These are phyloP conservation scores for Detonula confervacea DNA, from an alignment of 352 stramenopile species.

Conservation along the genomic window DNA sequence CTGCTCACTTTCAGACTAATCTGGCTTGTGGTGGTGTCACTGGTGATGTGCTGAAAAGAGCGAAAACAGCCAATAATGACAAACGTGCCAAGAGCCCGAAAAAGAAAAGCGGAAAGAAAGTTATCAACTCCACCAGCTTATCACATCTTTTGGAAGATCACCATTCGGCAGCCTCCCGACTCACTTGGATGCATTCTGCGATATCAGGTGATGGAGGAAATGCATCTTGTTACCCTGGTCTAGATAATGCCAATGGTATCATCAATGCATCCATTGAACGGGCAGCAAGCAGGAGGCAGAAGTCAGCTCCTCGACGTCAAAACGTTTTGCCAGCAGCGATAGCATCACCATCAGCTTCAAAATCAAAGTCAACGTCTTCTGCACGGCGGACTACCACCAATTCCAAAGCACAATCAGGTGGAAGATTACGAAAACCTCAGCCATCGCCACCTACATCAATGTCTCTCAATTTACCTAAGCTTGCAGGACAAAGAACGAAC, in stretches of 20 bases:
- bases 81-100: background rate
- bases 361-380: too few species aligned
- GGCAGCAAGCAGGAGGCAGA: conserved; percentile 16
- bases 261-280: conserved; percentile 37
- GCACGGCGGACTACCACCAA: background rate
- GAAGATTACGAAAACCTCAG: background rate
- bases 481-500: conserved; percentile 1
- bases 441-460: background rate
- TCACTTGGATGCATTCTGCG: conserved; percentile 21
- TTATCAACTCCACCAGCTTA: conserved; percentile 33
- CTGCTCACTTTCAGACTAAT: conserved; percentile 19
- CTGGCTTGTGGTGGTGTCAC: conserved; percentile 7
- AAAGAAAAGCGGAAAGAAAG: conserved; percentile 8
- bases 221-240: background rate
- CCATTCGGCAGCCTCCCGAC: conserved; percentile 15
- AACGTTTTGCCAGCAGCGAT: background rate
- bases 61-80: background rate
- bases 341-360: background rate
- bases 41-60: background rate
- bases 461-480: conserved; percentile 11
- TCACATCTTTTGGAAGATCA: conserved; percentile 26
- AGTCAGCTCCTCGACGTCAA: background rate
- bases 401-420: conserved; percentile 3
- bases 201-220: conserved; percentile 1
- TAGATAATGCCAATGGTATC: conserved; percentile 24